phyloP scores from a whole-genome alignment of 2,329 filamentous ascomycete species.

The Pseudogymnoascus sp. region DNA sequence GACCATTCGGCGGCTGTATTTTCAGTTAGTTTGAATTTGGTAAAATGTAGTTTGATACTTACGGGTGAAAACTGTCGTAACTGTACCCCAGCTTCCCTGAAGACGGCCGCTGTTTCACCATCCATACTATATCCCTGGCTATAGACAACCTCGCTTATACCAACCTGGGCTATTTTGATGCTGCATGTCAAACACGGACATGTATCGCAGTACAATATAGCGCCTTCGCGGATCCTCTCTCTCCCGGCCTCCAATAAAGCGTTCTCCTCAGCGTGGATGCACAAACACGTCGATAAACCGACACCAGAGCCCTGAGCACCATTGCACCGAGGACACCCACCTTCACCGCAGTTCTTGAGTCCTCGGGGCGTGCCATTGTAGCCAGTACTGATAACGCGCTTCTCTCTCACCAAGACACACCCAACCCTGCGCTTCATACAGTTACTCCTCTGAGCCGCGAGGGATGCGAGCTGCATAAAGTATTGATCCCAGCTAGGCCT shows the following conservation, averaged over 20 bases:
- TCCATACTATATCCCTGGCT: slow-evolving; percentile 95
- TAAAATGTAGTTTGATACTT: slow-evolving; percentile 31
- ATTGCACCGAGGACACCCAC: slow-evolving; percentile 85
- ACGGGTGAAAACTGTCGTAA: slow-evolving; percentile 84
- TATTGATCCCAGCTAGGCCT: slow-evolving; percentile 93
- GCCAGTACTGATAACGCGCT: slow-evolving; percentile 84
- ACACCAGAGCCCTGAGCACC: slow-evolving; percentile 59
- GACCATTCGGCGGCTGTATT: slow-evolving; percentile 50
- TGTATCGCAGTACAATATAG: slow-evolving; percentile 87
- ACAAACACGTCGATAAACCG: slow-evolving; percentile 77
- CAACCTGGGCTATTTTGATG: slow-evolving; percentile 96
- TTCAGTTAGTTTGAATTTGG: slow-evolving; percentile 15
- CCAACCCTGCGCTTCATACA: slow-evolving; percentile 98
- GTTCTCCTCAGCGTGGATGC: slow-evolving; percentile 97
- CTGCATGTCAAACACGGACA: slow-evolving; percentile 96
- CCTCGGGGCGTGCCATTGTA: slow-evolving; percentile 97
- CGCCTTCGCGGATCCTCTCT: slow-evolving; percentile 74
- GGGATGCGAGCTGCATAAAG: slow-evolving; percentile 92
- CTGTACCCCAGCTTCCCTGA: slow-evolving; percentile 72
- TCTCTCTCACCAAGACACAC: slow-evolving; percentile 80
- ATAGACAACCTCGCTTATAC: slow-evolving; percentile 92
- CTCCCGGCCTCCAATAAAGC: slow-evolving; percentile 87
- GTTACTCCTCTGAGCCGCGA: slow-evolving; percentile 84
- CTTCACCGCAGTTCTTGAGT: slow-evolving; percentile 82
- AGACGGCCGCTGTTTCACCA: slow-evolving; percentile 68